These are phyloP conservation scores for Patellifolia procumbens DNA, from an alignment of 179 eudicot species.

Conservation along the genomic window DNA sequence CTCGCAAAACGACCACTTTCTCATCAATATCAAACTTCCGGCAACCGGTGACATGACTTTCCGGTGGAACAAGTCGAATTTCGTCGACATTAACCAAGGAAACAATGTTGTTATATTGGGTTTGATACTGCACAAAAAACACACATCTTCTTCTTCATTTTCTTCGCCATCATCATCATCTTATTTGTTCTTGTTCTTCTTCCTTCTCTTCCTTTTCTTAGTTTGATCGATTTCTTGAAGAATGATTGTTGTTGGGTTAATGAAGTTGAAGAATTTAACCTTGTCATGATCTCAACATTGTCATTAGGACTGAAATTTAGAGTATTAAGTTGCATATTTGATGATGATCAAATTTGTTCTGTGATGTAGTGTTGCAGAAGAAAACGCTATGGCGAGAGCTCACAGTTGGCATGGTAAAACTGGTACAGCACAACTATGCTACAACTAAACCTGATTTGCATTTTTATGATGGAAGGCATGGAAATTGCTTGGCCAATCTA, in stretches of 20 bases:
- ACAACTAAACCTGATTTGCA: too few relatives aligned
- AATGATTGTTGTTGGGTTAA: constrained; percentile 10
- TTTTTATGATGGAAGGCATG: too few relatives aligned
- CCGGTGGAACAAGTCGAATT: constrained; percentile 42
- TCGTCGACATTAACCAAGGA: neutral
- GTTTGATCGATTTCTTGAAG: neutral
- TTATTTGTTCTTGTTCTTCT: neutral
- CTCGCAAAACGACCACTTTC: constrained; percentile 17
- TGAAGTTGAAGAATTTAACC: neutral
- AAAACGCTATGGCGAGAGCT: neutral
- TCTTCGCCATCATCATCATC: neutral
- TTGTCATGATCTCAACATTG: constrained; percentile 7
- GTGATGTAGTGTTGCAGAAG: too few relatives aligned
- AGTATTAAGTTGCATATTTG: neutral
- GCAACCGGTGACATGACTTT: constrained; percentile 26
- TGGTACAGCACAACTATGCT: too few relatives aligned
- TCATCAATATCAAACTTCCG: constrained; percentile 27
- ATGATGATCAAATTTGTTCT: neutral
- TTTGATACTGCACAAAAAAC: neutral
- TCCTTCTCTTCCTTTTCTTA: neutral
- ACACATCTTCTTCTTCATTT: neutral
- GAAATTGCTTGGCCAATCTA: too few relatives aligned
- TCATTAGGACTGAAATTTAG: neutral
- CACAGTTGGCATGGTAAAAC: neutral
- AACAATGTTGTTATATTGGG: neutral